Base-by-base conservation (phyloP, 495 filamentous ascomycete species). In the Hypomontagnella submonticulosa region DNA sequence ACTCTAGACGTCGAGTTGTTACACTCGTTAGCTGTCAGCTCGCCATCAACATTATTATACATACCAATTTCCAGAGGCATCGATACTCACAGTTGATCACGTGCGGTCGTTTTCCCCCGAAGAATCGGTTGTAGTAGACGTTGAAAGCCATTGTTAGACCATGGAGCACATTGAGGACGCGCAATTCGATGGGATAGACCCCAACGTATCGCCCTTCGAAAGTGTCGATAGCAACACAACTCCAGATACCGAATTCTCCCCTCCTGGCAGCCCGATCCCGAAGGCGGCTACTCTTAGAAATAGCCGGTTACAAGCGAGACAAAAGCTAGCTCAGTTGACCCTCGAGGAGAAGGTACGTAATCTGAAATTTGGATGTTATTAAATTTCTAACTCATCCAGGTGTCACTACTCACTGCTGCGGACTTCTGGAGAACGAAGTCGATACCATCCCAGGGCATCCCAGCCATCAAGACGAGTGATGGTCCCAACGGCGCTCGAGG, bases 401-500 rank as follows among this genome's bases (percentile, higher is more conserved):
- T 88, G 37, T 85, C 85, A 7, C 76, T 88, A 20, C 72, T 88
- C 5, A 81, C 84, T 32, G 90, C 88, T 36, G 85, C 85, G 46
- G 90, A 92, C 71, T 92, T 92, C 75, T 93, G 90, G 90, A 86
- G 90, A 51, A 92, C 90, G 1, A 86, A 83, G 33, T 71, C 88
- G 0, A 84, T 94, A 41, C 84, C 85, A 7, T 81, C 85, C 13
- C 86, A 90, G 61, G 84, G 84, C 34, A 88, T 93, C 50, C 90
- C 91, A 10, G 81, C 87, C 2, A 77, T 92, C 41, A 90, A 90
- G 61, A 87, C 86, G 11, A 92, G 88, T 37, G 90, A 93, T 76
- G 90, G 90, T 2, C 90, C 90, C 4, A 93, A 92, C 71, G 90
- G 90, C 10, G 88, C 90, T 19, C 87, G 90, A 34, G 90, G 90